phyloP scores from a whole-genome alignment of 1,284 basidiomycete species.

The Moesziomyces sp. region DNA sequence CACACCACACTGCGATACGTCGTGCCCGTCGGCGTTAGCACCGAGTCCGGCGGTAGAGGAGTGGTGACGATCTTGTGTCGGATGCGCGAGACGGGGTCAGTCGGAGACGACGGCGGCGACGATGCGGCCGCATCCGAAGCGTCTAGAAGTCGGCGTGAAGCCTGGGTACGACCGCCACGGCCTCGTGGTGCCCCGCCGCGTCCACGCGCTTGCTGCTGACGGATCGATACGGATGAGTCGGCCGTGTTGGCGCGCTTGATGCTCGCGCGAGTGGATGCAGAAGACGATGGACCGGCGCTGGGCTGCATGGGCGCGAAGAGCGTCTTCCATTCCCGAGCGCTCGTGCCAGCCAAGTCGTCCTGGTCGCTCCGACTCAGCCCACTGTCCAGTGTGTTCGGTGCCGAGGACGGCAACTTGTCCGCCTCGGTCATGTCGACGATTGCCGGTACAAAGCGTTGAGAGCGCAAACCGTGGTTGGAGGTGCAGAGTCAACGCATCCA shows the following conservation, averaged over 20 bases:
- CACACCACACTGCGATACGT: slow-evolving; percentile 50
- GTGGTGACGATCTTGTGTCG: slow-evolving; percentile 40
- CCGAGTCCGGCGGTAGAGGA: slow-evolving; percentile 26
- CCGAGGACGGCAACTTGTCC: slow-evolving; percentile 4
- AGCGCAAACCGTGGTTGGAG: not conserved
- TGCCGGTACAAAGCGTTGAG: not conserved
- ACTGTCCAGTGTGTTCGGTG: slow-evolving; percentile 16
- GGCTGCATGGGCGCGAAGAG: slow-evolving; percentile 25
- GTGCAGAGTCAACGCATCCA: not conserved
- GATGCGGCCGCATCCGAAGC: slow-evolving; percentile 1
- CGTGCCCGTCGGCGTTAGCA: slow-evolving; percentile 18
- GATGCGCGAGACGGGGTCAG: slow-evolving; percentile 31
- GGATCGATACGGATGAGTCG: not conserved
- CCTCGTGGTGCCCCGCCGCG: too few species aligned
- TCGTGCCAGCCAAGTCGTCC: slow-evolving; percentile 10
- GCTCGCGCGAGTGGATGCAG: not conserved
- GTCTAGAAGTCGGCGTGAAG: slow-evolving; percentile 10
- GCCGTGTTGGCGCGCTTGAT: not conserved
- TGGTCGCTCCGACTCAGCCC: slow-evolving; percentile 17
- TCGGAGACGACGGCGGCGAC: slow-evolving; percentile 4
- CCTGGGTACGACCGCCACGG: not conserved
- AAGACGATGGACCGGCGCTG: not conserved
- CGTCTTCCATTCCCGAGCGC: slow-evolving; percentile 29
- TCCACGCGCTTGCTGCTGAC: not conserved
- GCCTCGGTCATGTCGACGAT: slow-evolving; percentile 3